Evolutionary conservation across 306 rosid species (phyloP), one percentile per base, ranked within the genome.

Genomic region (Malus sieversii): DNA sequence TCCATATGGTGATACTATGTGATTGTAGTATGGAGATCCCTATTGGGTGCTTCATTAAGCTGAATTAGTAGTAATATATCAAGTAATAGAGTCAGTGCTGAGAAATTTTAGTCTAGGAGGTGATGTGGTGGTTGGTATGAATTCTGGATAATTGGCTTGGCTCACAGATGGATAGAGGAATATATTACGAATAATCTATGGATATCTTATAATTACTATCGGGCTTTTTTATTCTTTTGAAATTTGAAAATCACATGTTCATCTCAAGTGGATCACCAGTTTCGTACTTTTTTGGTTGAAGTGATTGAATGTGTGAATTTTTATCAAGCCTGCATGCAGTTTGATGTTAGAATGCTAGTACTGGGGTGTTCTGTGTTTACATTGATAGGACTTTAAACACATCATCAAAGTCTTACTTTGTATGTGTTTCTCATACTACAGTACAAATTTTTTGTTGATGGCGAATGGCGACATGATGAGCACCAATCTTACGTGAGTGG

Each of bases 361-460:
- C 64, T 68, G 74, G 3, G 72, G 4, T 16, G 29, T 73, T 45
- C 5, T 62, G 15, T 29, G 1, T 75, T 51, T 6, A 29, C 52
- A 69, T 53, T 75, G 52, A 10, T 59, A 66, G 68, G 62, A 64
- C 58, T 40, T 73, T 74, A 66, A 70, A 61, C 45, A 30, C 45
- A 35, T 63, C 74, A 68, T 61, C 76, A 42, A 77, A 72, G 77
- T 51, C 68, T 66, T 68, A 64, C 42, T 46, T 76, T 78, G 76
- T 67, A 69, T 72, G 10, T 83, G 30, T 70, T 27, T 44, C 15
- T 65, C 74, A 44, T 76, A 72, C 77, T 89, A 95, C 98, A 96
- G 99, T 96, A 86, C 88, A 96, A 96, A 80, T 96, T 96, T 86
- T 96, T 60, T 85, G 98, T 96, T 78, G 99, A 96, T 87, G 97